Conservation (phyloP, 352 stramenopile genomes). For the Pythium rishiriense region DNA sequence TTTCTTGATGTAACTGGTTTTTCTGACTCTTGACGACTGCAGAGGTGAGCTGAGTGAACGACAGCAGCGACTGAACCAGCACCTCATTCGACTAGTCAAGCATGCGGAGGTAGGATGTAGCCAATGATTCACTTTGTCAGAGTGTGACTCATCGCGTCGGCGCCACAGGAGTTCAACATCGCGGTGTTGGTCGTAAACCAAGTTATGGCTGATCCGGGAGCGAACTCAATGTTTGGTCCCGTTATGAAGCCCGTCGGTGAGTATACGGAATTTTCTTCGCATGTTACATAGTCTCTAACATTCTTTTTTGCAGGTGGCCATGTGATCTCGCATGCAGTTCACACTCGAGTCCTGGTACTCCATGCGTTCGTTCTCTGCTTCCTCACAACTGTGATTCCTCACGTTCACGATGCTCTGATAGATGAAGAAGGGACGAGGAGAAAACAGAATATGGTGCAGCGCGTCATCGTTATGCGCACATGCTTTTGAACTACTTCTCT, state of each 20-base stretch:
- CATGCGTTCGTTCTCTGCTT: not conserved
- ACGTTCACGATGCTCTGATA: conserved; percentile 24
- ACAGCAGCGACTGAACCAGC: conserved; percentile 90
- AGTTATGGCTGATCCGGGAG: conserved; percentile 88
- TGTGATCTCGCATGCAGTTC: conserved; percentile 97
- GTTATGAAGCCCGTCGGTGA: conserved; percentile 83
- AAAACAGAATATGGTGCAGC: conserved; percentile 85
- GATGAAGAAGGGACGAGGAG: conserved; percentile 91
- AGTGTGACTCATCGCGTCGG: not conserved
- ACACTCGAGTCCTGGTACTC: conserved; percentile 93
- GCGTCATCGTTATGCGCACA: not conserved
- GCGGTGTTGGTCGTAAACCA: conserved; percentile 92
- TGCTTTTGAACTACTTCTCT: not conserved
- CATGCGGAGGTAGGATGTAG: conserved; percentile 54
- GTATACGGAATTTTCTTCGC: not conserved
- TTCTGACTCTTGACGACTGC: not conserved
- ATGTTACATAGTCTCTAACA: not conserved
- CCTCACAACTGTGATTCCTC: not conserved
- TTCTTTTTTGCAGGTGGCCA: conserved; percentile 47
- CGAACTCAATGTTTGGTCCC: conserved; percentile 79
- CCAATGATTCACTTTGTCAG: not conserved
- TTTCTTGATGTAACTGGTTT: no score
- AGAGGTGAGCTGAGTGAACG: conserved; percentile 82
- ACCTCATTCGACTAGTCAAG: conserved; percentile 86
- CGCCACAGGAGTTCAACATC: conserved; percentile 91